Percentiles rank a stretch among this genome's conserved stretches.
Evolutionary conservation across 345 rosid species (phyloP).

Genomic region (Acer yangbiense): DNA sequence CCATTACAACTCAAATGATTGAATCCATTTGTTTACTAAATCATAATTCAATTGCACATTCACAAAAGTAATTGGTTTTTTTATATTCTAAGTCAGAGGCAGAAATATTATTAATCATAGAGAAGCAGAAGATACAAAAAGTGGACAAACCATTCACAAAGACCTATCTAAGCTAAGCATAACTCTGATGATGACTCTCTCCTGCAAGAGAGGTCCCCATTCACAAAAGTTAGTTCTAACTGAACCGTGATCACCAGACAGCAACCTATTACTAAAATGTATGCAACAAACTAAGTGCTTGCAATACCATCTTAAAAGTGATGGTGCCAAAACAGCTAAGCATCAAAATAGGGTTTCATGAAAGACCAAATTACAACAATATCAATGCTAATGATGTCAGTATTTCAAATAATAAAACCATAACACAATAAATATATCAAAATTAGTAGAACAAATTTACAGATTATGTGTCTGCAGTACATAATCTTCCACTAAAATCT

Average conservation of each 20-base stretch:
- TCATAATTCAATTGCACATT: background rate
- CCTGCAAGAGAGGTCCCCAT: background rate
- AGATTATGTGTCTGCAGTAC: background rate
- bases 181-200: background rate
- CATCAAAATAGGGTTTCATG: background rate
- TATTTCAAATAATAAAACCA: background rate
- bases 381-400: background rate
- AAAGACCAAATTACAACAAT: background rate
- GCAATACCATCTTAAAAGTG: background rate
- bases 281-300: background rate
- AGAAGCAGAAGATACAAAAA: background rate
- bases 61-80: background rate
- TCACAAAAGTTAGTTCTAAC: background rate
- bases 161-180: background rate
- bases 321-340: background rate
- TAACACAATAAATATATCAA: background rate
- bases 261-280: background rate
- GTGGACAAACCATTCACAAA: background rate
- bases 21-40: background rate
- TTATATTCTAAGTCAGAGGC: background rate
- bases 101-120: background rate
- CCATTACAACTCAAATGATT: background rate
- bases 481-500: constrained; percentile 10
- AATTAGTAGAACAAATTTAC: background rate
- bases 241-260: background rate